A percentile compares a stretch with the other conserved stretches of the same genome.
Conservation (phyloP, 1,284 basidiomycete genomes). For the Austroboletus olivaceoglutinosus region DNA sequence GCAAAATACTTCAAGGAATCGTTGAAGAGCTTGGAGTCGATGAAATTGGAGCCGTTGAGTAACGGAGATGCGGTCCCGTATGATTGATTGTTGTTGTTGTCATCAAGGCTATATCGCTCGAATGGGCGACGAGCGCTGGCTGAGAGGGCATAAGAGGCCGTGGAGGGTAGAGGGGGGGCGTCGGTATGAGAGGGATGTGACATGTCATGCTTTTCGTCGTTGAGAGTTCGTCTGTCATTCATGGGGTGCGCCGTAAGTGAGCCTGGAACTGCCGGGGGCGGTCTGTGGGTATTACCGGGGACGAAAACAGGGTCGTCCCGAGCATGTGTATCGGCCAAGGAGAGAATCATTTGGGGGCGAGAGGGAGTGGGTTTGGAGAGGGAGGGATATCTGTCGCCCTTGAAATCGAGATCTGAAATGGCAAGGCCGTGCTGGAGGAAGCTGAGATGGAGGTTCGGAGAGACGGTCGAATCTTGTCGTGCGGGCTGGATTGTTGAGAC, state of each 20-base stretch:
- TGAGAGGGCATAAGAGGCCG: conserved; percentile 43
- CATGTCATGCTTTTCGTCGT: conserved; percentile 25
- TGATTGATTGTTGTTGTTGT: conserved; percentile 28
- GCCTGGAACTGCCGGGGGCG: conserved; percentile 7
- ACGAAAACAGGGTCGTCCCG: conserved; percentile 15
- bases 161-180: conserved; percentile 32
- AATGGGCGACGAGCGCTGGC: conserved; percentile 42
- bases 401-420: conserved; percentile 55
- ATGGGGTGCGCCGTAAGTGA: conserved; percentile 15
- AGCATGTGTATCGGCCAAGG: conserved; percentile 18
- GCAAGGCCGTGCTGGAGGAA: conserved; percentile 54
- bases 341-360: conserved; percentile 30
- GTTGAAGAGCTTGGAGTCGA: conserved; percentile 29
- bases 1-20: conserved; percentile 34
- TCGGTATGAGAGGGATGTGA: conserved; percentile 27
- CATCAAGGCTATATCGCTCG: conserved; percentile 51
- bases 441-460: conserved; percentile 34
- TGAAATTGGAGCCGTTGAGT: conserved; percentile 33
- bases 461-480: conserved; percentile 39
- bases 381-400: conserved; percentile 60
- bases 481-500: conserved; percentile 43
- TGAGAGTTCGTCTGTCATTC: conserved; percentile 21
- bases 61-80: conserved; percentile 31
- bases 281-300: conserved; percentile 14
- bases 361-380: conserved; percentile 33